These are phyloP conservation scores for Paecilomyces formosus DNA, from an alignment of 2,329 filamentous ascomycete genomes.

Conservation along the genomic window DNA sequence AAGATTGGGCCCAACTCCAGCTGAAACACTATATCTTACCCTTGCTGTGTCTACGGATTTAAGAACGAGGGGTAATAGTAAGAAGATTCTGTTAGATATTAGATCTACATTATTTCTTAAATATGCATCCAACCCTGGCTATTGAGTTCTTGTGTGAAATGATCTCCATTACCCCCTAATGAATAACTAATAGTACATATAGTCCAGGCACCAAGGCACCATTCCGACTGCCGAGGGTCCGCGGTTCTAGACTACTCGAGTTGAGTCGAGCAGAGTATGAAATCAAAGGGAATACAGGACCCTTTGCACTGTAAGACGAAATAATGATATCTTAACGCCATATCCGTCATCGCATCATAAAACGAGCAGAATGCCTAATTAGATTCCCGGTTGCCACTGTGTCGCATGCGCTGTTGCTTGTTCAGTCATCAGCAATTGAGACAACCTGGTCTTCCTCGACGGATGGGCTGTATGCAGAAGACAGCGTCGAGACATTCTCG, in stretches of 20 bases:
- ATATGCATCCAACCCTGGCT: neutral
- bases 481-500: constrained; percentile 57
- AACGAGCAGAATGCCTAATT: neutral
- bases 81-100: neutral
- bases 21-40: neutral
- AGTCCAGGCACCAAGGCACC: neutral
- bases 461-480: constrained; percentile 52
- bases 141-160: neutral
- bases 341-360: neutral
- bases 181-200: neutral
- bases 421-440: constrained; percentile 31
- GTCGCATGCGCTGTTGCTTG: neutral
- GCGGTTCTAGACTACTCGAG: neutral
- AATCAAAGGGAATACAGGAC: neutral
- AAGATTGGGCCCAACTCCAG: neutral
- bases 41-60: neutral
- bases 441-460: constrained; percentile 75
- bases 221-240: neutral
- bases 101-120: neutral
- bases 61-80: neutral
- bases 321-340: neutral
- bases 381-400: neutral
- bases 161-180: neutral
- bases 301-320: neutral
- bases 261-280: neutral